A percentile compares a stretch with the other conserved stretches of the same genome.
These are phyloP conservation scores for Fusarium metavorans DNA, from an alignment of 2,329 filamentous ascomycete species.

Conservation along the genomic window DNA sequence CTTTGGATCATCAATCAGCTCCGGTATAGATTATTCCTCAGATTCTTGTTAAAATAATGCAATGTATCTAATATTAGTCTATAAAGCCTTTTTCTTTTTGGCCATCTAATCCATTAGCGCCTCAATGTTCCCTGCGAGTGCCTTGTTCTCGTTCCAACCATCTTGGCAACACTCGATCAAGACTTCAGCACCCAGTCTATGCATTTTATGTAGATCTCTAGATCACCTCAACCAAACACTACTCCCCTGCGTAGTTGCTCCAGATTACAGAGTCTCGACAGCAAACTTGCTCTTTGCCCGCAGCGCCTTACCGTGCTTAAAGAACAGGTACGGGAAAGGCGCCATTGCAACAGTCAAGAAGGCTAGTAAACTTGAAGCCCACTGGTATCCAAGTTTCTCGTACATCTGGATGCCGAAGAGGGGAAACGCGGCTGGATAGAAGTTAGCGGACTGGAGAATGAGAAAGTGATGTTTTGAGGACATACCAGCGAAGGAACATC, in stretches of 20 bases:
- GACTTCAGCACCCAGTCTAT: not conserved
- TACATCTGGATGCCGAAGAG: constrained; percentile 36
- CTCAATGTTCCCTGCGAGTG: not conserved
- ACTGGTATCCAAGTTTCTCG: constrained; percentile 31
- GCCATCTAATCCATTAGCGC: not conserved
- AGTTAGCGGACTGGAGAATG: not conserved
- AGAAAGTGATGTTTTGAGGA: accelerated
- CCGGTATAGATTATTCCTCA: not conserved
- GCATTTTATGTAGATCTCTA: not conserved
- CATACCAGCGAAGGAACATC: constrained; percentile 34
- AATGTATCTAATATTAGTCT: not conserved
- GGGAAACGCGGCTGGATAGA: constrained; percentile 15
- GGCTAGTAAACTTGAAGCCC: constrained; percentile 33
- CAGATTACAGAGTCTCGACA: not conserved
- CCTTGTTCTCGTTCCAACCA: not conserved
- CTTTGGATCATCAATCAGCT: not conserved
- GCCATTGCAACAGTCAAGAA: constrained; percentile 35
- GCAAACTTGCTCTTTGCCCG: constrained; percentile 36
- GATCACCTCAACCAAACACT: not conserved
- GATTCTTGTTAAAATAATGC: not conserved
- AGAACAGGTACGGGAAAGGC: constrained; percentile 37
- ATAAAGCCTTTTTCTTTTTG: not conserved
- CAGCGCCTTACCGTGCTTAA: constrained; percentile 32
- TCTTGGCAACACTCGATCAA: not conserved
- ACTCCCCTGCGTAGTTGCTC: too few species aligned